Evolutionary conservation across 352 stramenopile genomes (phyloP).

Genomic region (Pythium scleroteichum): DNA sequence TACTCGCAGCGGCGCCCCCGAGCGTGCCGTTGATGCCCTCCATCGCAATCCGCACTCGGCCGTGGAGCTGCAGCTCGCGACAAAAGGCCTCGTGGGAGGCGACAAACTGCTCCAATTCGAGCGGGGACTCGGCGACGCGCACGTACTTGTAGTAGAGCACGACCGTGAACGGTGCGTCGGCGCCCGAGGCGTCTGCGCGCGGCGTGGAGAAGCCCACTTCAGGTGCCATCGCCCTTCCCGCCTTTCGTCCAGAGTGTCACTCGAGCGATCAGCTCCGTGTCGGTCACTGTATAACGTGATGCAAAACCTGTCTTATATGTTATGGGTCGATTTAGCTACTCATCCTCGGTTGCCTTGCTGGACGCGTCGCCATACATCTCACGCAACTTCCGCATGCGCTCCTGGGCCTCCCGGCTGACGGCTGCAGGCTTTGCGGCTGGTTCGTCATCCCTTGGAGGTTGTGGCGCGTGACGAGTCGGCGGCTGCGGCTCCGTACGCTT

Average conservation of each 20-base stretch:
- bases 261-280: background rate
- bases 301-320: slow-evolving; percentile 13
- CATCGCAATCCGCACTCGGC: slow-evolving; percentile 73
- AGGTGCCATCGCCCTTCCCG: slow-evolving; percentile 1
- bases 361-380: slow-evolving; percentile 81
- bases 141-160: slow-evolving; percentile 89
- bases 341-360: slow-evolving; percentile 3
- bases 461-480: slow-evolving; percentile 1
- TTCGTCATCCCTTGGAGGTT: slow-evolving; percentile 5
- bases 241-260: background rate
- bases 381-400: slow-evolving; percentile 68
- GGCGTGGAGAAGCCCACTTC: slow-evolving; percentile 22
- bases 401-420: slow-evolving; percentile 46
- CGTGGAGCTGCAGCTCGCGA: slow-evolving; percentile 49
- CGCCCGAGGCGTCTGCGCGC: slow-evolving; percentile 16
- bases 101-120: slow-evolving; percentile 41
- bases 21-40: slow-evolving; percentile 90
- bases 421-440: slow-evolving; percentile 11
- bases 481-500: slow-evolving; percentile 49
- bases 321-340: slow-evolving; percentile 20
- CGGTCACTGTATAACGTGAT: background rate
- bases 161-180: slow-evolving; percentile 43
- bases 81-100: slow-evolving; percentile 52
- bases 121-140: slow-evolving; percentile 43
- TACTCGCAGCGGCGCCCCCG: slow-evolving; percentile 35